These are phyloP conservation scores for Linaria vulgaris DNA, from an alignment of 257 asterid genomes.

Conservation along the genomic window DNA sequence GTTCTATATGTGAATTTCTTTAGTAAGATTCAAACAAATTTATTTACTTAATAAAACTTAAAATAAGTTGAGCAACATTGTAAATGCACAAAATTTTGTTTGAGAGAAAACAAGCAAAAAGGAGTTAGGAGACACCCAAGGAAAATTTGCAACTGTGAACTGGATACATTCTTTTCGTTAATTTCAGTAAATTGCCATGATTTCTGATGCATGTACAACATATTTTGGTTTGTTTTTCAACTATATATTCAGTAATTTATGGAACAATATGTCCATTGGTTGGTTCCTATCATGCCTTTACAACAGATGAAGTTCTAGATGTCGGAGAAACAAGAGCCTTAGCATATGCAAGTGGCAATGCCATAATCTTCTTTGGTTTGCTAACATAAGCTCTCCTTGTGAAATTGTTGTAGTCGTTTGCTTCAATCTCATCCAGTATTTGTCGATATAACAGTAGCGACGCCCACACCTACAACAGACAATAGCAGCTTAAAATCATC, in stretches of 20 bases:
- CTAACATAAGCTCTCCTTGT: slow-evolving; percentile 87
- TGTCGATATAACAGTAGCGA: slow-evolving; percentile 71
- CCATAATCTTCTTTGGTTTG: slow-evolving; percentile 77
- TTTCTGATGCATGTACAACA: slow-evolving; percentile 35
- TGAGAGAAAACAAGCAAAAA: too few species aligned
- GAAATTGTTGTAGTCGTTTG: slow-evolving; percentile 93
- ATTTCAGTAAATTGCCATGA: slow-evolving; percentile 25
- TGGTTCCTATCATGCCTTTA: slow-evolving; percentile 45
- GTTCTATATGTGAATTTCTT: too few species aligned
- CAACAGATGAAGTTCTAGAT: slow-evolving; percentile 42
- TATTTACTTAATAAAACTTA: too few species aligned
- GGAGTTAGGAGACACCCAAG: too few species aligned
- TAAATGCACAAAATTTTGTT: too few species aligned
- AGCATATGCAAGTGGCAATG: slow-evolving; percentile 89
- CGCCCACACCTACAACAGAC: slow-evolving; percentile 75
- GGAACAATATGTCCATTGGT: slow-evolving; percentile 8
- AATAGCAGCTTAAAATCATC: not conserved
- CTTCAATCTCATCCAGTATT: slow-evolving; percentile 92
- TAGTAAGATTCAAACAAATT: too few species aligned
- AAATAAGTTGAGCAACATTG: too few species aligned
- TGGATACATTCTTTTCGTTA: slow-evolving; percentile 20
- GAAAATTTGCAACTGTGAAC: not conserved
- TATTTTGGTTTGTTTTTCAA: slow-evolving; percentile 16
- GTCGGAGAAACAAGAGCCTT: slow-evolving; percentile 76
- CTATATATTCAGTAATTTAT: slow-evolving; percentile 5